Evolutionary conservation across 257 asterid genomes (phyloP).

Genomic region (Leptodermis oblonga): DNA sequence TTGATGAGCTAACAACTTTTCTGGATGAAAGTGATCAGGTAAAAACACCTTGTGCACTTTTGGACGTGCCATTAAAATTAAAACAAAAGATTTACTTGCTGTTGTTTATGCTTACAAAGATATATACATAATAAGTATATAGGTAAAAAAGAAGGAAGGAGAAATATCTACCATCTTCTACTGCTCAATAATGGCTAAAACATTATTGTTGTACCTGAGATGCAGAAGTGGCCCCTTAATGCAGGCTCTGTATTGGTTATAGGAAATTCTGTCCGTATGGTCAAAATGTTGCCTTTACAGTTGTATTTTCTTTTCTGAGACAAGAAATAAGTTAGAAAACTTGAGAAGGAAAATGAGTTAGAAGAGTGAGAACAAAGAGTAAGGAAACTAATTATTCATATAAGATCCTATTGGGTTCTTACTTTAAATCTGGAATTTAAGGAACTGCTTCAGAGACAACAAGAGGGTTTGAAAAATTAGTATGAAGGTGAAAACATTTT

Average conservation of each 20-base stretch:
- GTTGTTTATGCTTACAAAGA: not conserved
- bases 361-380: not conserved
- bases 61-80: not conserved
- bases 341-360: not conserved
- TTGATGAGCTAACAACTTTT: slow-evolving; percentile 94
- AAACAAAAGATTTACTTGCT: not conserved
- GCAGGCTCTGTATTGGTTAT: not conserved
- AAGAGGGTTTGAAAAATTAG: not conserved
- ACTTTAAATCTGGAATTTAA: not conserved
- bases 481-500: not conserved
- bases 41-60: slow-evolving; percentile 5
- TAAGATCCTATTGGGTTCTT: not conserved
- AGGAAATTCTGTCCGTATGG: not conserved
- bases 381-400: not conserved
- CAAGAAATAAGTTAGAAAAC: not conserved
- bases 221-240: not conserved
- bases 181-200: not conserved
- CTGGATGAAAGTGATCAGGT: slow-evolving; percentile 97
- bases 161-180: not conserved
- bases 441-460: not conserved
- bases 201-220: not conserved
- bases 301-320: not conserved
- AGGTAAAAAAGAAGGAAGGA: not conserved
- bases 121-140: not conserved
- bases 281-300: not conserved